Percentiles rank a stretch among this genome's conserved stretches.
phyloP scores from a whole-genome alignment of 805 yeast genomes.

The Barnettozyma wickerhamii region DNA sequence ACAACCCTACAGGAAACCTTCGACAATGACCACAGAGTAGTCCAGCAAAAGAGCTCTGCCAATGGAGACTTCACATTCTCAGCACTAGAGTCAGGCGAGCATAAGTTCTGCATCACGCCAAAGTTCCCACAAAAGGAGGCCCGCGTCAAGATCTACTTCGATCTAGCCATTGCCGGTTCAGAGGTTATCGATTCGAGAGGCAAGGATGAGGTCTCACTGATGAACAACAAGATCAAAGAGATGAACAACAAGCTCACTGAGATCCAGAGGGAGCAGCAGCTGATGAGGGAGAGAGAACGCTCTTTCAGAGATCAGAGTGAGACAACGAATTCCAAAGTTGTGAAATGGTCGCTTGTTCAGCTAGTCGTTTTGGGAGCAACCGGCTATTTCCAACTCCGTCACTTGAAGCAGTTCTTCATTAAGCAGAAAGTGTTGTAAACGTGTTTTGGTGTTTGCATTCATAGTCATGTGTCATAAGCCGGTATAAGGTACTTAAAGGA shows the following conservation, averaged over 20 bases:
- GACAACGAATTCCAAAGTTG: slow-evolving; percentile 65
- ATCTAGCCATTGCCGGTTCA: slow-evolving; percentile 64
- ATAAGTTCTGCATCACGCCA: slow-evolving; percentile 71
- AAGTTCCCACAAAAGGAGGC: slow-evolving; percentile 36
- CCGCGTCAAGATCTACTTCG: slow-evolving; percentile 67
- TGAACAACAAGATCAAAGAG: slow-evolving; percentile 52
- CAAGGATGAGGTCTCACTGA: slow-evolving; percentile 45
- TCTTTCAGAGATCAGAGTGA: slow-evolving; percentile 75
- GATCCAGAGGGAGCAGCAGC: slow-evolving; percentile 60
- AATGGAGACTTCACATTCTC: slow-evolving; percentile 74
- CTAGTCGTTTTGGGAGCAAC: slow-evolving; percentile 60
- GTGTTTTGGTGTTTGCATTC: neutral
- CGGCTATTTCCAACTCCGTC: slow-evolving; percentile 72
- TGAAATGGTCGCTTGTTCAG: slow-evolving; percentile 73
- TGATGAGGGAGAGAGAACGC: slow-evolving; percentile 66
- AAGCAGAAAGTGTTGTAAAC: slow-evolving; percentile 79
- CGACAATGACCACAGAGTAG: slow-evolving; percentile 78
- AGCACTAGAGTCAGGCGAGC: slow-evolving; percentile 81
- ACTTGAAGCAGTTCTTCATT: slow-evolving; percentile 76
- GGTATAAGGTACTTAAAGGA: no score
- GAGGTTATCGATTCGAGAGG: slow-evolving; percentile 60
- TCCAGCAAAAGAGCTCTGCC: slow-evolving; percentile 56
- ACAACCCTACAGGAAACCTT: slow-evolving; percentile 54
- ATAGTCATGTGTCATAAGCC: no score
- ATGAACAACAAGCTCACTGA: slow-evolving; percentile 54